Conservation (phyloP, 441 rosid genomes). For the Syzygium syzygioides region DNA sequence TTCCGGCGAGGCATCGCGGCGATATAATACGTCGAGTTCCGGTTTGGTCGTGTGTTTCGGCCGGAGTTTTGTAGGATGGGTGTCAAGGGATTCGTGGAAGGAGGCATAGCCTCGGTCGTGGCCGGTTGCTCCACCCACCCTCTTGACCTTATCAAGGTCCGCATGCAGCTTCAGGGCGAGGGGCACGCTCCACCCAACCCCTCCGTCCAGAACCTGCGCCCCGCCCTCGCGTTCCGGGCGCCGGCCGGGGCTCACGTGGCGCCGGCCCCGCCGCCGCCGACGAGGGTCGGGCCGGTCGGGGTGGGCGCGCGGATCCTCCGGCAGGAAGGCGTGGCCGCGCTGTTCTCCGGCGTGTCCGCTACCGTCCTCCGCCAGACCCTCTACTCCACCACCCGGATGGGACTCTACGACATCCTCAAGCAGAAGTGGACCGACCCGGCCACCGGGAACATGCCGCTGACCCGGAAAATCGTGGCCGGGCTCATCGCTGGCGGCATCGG, state of each 20-base stretch:
- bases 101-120: constrained; percentile 58
- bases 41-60: background rate
- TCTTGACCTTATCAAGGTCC: constrained; percentile 63
- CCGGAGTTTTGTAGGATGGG: constrained; percentile 25
- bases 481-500: constrained; percentile 45
- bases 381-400: constrained; percentile 66
- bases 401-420: constrained; percentile 47
- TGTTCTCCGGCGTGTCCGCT: constrained; percentile 63
- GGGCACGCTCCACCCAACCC: constrained; percentile 20
- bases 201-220: constrained; percentile 33
- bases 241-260: background rate
- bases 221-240: constrained; percentile 33
- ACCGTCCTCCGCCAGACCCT: constrained; percentile 55
- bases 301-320: constrained; percentile 38
- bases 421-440: constrained; percentile 44
- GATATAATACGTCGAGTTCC: background rate
- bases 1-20: background rate
- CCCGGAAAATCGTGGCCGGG: constrained; percentile 37
- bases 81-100: constrained; percentile 65
- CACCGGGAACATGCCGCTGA: constrained; percentile 30
- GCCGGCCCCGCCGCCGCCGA: constrained; percentile 7
- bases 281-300: constrained; percentile 39
- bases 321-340: constrained; percentile 41
- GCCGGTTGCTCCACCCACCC: constrained; percentile 73
- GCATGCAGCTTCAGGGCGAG: constrained; percentile 70